These are phyloP conservation scores for Davidsoniella australis DNA, from an alignment of 2,329 filamentous ascomycete genomes.

Conservation along the genomic window DNA sequence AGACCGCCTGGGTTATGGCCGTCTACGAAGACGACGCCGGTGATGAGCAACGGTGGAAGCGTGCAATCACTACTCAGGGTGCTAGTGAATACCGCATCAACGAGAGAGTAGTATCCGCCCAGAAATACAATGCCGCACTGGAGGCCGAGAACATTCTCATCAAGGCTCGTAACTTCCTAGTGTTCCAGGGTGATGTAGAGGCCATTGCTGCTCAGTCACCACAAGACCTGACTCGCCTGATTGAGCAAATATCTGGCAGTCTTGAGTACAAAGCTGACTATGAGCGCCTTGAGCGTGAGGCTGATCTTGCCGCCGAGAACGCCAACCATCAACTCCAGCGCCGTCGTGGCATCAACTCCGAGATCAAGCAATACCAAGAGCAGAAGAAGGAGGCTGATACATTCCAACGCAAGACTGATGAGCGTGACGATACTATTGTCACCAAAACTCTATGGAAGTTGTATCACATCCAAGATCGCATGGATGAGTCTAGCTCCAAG, in stretches of 20 bases:
- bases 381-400: conserved; percentile 92
- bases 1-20: conserved; percentile 96
- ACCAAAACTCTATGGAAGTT: conserved; percentile 94
- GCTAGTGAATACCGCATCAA: conserved; percentile 96
- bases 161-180: conserved; percentile 92
- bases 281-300: conserved; percentile 71
- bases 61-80: conserved; percentile 74
- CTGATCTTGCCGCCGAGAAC: conserved; percentile 74
- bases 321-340: conserved; percentile 77
- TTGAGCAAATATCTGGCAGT: conserved; percentile 95
- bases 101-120: conserved; percentile 70
- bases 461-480: conserved; percentile 83
- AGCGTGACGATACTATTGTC: conserved; percentile 79
- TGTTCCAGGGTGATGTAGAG: conserved; percentile 96
- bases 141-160: conserved; percentile 94
- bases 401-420: conserved; percentile 77
- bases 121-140: conserved; percentile 82
- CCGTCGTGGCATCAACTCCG: conserved; percentile 85
- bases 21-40: conserved; percentile 96
- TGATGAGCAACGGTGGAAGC: conserved; percentile 90
- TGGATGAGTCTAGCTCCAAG: conserved; percentile 77
- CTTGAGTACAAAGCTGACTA: conserved; percentile 90
- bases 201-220: conserved; percentile 91
- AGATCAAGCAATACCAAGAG: conserved; percentile 94
- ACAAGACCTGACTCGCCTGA: conserved; percentile 78